Percentiles rank a stretch among this genome's conserved stretches.
Conservation (phyloP, 495 filamentous ascomycete genomes). For the Penicillium maclennaniae region DNA sequence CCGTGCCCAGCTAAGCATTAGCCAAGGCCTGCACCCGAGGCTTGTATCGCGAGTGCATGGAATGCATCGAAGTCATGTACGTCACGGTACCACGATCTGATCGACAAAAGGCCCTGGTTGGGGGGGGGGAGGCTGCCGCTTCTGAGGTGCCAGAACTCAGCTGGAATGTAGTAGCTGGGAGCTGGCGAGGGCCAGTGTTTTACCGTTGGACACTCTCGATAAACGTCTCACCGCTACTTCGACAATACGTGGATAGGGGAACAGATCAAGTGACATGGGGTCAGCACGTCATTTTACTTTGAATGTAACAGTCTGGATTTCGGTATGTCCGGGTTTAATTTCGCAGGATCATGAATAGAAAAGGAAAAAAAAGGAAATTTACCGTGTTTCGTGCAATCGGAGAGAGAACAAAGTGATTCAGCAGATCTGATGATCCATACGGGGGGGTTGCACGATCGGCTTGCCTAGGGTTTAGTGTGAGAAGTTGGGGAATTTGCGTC, state of each 20-base stretch:
- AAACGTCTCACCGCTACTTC: conserved; percentile 4
- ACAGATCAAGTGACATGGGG: too few species aligned
- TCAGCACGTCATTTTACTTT: too few species aligned
- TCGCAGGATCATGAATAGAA: too few species aligned
- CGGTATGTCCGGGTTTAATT: too few species aligned
- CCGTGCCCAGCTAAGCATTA: conserved; percentile 21
- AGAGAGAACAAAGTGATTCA: background rate
- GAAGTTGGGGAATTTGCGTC: conserved; percentile 1
- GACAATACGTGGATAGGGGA: too few species aligned
- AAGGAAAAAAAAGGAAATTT: background rate
- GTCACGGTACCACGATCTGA: background rate
- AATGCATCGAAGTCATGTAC: background rate
- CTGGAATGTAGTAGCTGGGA: background rate
- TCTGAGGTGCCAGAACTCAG: background rate
- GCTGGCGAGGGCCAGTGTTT: too few species aligned
- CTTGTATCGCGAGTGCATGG: conserved; percentile 11
- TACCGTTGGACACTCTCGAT: too few species aligned
- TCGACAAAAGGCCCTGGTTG: background rate
- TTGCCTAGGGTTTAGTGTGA: background rate
- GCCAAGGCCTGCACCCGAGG: conserved; percentile 20
- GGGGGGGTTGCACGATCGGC: background rate
- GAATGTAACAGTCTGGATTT: too few species aligned
- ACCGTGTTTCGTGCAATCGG: background rate
- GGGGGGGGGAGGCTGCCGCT: too few species aligned
- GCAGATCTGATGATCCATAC: background rate